Base-by-base conservation (phyloP, 352 stramenopile species). In the Thalassiosira livingstoniorum region DNA sequence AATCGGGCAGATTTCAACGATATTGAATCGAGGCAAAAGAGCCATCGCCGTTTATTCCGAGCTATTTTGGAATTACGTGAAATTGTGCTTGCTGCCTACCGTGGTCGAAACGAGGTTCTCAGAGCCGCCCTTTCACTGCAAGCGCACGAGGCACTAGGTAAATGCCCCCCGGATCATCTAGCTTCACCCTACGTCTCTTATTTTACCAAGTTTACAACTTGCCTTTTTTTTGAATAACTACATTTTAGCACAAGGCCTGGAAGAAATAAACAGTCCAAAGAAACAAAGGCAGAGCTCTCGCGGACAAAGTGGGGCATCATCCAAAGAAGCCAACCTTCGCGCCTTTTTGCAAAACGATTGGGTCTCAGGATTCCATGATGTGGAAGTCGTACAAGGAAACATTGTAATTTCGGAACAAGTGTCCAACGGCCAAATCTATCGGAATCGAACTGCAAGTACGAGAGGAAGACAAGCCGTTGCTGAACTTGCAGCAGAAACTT, bases 41-140 rank as follows among this genome's bases (percentile, higher is more conserved):
- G 53, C 63, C 69, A 77, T 57, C 39, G 68, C 0, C 67, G 78
- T 15, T 68, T 90, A 25, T 88, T 88, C 57, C 73, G 80, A 23
- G 76, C 80, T 42, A 82, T 87, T 32, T 71, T 85, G 39, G 80
- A 93, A 60, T 70, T 95, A 5, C 69, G 88, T 35, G 91, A 95
- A 71, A 91, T 93, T 77, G 70, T 94, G 0, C 72, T 91, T 45
- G 83, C 85, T 43, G 86, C 85, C 32, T 90, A 88, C 55, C 80
- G 83, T 60, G 83, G 76, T 29, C 64, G 89, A 61, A 93, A 90
- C 65, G 87, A 90, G 55, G 75, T 93, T 0, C 51, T 94, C 18
- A 70, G 76, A 43, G 77, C 72, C 37, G 70, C 82, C 39, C 75
- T 95, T 18, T 89, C 91, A n/a, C 45, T 64, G 13, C 23, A 86